A percentile compares a stretch with the other conserved stretches of the same genome.
Conservation (phyloP, 169 alveolate genomes). For the Plasmodium gallinaceum region DNA sequence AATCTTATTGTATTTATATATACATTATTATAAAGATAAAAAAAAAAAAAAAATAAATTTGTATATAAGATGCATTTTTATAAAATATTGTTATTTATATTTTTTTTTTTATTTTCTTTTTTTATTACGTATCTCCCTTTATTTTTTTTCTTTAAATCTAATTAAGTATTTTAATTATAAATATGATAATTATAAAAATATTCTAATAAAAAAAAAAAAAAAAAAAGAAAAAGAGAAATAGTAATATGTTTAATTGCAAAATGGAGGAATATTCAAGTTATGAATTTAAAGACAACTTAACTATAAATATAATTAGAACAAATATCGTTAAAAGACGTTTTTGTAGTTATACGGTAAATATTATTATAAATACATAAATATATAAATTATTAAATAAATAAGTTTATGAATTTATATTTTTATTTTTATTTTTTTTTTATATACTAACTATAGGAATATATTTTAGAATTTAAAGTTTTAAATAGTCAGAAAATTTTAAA, state of each 20-base stretch:
- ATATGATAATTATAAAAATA: not conserved
- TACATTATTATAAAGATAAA: too few species aligned
- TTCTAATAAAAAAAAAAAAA: slow-evolving; percentile 5
- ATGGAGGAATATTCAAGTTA: slow-evolving; percentile 39
- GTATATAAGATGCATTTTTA: not conserved
- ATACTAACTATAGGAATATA: slow-evolving; percentile 29
- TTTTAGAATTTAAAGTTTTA: slow-evolving; percentile 64
- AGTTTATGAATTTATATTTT: not conserved
- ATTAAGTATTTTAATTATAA: not conserved
- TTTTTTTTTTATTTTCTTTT: slow-evolving; percentile 1
- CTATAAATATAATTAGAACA: slow-evolving; percentile 44
- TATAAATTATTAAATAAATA: not conserved
- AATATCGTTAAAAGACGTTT: slow-evolving; percentile 53
- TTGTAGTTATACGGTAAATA: slow-evolving; percentile 58
- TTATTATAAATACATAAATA: not conserved
- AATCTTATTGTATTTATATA: too few species aligned
- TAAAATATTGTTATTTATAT: not conserved
- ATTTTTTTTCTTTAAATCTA: not conserved
- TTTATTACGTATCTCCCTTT: not conserved
- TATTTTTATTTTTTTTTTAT: not conserved
- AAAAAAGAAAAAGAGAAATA: not conserved
- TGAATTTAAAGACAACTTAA: slow-evolving; percentile 57
- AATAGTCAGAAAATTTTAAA: slow-evolving; percentile 56
- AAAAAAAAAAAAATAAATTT: not conserved
- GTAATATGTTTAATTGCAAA: not conserved